A percentile compares a stretch with the other conserved stretches of the same genome.
Evolutionary conservation across 257 asterid species (phyloP).

Genomic region (Hygrophila difformis): DNA sequence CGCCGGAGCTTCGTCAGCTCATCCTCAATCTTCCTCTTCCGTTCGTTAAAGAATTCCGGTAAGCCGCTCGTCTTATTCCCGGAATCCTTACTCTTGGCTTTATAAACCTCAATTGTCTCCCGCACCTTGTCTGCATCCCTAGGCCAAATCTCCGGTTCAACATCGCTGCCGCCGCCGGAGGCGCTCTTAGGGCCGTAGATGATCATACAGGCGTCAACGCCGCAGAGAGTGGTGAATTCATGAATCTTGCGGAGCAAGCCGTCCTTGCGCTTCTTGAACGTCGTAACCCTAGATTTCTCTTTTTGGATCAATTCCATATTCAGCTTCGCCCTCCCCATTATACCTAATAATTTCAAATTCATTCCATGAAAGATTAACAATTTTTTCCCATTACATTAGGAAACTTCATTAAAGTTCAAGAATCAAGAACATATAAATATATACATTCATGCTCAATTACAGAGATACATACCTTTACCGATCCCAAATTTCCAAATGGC

Average conservation of each 20-base stretch:
- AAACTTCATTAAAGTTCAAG: no score
- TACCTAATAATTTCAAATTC: no score
- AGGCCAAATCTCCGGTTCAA: conserved; percentile 58
- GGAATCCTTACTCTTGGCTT: conserved; percentile 26
- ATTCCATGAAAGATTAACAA: no score
- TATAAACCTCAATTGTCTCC: conserved; percentile 33
- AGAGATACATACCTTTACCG: no score
- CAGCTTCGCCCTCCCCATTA: conserved; percentile 68
- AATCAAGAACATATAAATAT: no score
- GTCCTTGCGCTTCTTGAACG: conserved; percentile 65
- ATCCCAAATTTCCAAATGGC: no score
- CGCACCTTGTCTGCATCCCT: conserved; percentile 23
- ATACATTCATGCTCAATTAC: no score
- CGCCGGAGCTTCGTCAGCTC: conserved; percentile 33
- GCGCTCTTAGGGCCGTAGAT: conserved; percentile 36
- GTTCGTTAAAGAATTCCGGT: conserved; percentile 32
- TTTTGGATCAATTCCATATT: conserved; percentile 53
- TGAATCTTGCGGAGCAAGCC: conserved; percentile 45
- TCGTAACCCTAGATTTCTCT: conserved; percentile 36
- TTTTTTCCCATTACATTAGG: no score
- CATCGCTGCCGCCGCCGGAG: no score
- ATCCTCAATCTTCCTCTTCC: conserved; percentile 39
- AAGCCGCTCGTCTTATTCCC: conserved; percentile 32
- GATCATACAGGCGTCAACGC: conserved; percentile 53
- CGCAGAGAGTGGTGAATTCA: conserved; percentile 68